A percentile compares a stretch with the other conserved stretches of the same genome.
phyloP scores from a whole-genome alignment of 1,284 basidiomycete genomes.

The Ustilago curta region DNA sequence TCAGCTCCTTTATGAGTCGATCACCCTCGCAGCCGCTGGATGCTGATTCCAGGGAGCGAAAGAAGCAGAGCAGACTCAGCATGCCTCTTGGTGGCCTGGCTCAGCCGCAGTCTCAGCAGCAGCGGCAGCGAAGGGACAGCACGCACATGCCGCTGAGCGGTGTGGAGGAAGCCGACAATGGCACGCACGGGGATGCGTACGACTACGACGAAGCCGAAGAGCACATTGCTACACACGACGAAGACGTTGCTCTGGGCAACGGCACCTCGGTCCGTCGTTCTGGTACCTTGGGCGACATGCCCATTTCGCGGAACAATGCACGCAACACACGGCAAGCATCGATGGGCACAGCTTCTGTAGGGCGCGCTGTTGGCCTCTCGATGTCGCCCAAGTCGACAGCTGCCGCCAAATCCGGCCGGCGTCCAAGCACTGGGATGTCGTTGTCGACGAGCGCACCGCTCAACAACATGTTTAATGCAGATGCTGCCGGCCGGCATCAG shows the following conservation, averaged over 20 bases:
- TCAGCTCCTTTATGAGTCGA: slow-evolving; percentile 61
- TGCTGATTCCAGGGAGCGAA: slow-evolving; percentile 52
- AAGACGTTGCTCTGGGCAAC: slow-evolving; percentile 26
- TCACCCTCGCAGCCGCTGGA: slow-evolving; percentile 58
- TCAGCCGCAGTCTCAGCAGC: slow-evolving; percentile 8
- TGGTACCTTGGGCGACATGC: slow-evolving; percentile 52
- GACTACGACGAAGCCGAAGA: slow-evolving; percentile 34
- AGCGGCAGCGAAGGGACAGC: slow-evolving; percentile 31
- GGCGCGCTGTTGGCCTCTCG: slow-evolving; percentile 41
- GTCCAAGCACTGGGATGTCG: slow-evolving; percentile 43
- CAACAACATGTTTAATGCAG: slow-evolving; percentile 40
- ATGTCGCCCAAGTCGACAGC: slow-evolving; percentile 43
- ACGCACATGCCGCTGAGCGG: slow-evolving; percentile 33
- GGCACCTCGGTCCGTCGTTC: slow-evolving; percentile 43
- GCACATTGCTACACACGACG: slow-evolving; percentile 26
- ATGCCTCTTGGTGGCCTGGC: slow-evolving; percentile 30
- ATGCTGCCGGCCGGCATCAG: slow-evolving; percentile 7
- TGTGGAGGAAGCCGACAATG: slow-evolving; percentile 31
- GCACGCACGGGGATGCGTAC: slow-evolving; percentile 17
- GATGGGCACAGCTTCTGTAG: slow-evolving; percentile 43
- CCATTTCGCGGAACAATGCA: slow-evolving; percentile 17
- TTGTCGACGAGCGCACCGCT: slow-evolving; percentile 45
- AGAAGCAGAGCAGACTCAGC: slow-evolving; percentile 60
- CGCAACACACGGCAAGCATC: slow-evolving; percentile 18
- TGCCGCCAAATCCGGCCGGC: slow-evolving; percentile 8